These are phyloP conservation scores for Botrytis aclada DNA, from an alignment of 2,329 filamentous ascomycete species.

Conservation along the genomic window DNA sequence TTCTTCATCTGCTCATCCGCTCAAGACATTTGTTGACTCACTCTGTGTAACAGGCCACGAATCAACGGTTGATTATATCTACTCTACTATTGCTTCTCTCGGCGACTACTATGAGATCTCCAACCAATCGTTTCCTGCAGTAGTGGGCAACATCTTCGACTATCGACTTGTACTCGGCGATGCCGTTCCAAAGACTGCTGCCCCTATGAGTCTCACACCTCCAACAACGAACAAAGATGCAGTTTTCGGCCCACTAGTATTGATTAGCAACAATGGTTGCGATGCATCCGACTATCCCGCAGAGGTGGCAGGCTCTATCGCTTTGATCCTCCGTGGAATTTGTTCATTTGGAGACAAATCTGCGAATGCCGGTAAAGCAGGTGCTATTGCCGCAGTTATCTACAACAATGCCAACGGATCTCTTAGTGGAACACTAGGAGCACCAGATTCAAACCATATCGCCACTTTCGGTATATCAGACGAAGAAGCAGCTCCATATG, in stretches of 20 bases:
- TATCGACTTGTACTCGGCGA: slow-evolving; percentile 56
- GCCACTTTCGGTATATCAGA: slow-evolving; percentile 66
- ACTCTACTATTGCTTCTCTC: slow-evolving; percentile 51
- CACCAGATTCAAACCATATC: slow-evolving; percentile 56
- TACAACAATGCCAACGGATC: slow-evolving; percentile 54
- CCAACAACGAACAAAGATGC: slow-evolving; percentile 58
- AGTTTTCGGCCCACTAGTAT: slow-evolving; percentile 57
- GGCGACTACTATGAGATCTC: slow-evolving; percentile 60
- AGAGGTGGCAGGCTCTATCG: slow-evolving; percentile 59
- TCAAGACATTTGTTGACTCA: slow-evolving; percentile 15
- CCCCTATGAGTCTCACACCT: slow-evolving; percentile 64
- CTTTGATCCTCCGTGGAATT: slow-evolving; percentile 65
- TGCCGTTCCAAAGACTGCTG: slow-evolving; percentile 48
- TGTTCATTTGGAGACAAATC: slow-evolving; percentile 74
- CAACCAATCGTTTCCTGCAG: slow-evolving; percentile 63
- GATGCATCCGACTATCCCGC: slow-evolving; percentile 59
- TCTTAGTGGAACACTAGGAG: slow-evolving; percentile 66
- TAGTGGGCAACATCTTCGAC: slow-evolving; percentile 58
- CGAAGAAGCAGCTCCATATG: slow-evolving; percentile 54
- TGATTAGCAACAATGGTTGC: slow-evolving; percentile 63
- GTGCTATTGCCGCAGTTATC: slow-evolving; percentile 67
- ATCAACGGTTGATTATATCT: slow-evolving; percentile 63
- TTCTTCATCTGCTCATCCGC: slow-evolving; percentile 4
- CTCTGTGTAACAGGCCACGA: slow-evolving; percentile 51
- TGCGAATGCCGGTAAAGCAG: slow-evolving; percentile 62